Evolutionary conservation across 257 asterid genomes (phyloP), one percentile per base, ranked within the genome.

Genomic region (Gentiana macrophylla): DNA sequence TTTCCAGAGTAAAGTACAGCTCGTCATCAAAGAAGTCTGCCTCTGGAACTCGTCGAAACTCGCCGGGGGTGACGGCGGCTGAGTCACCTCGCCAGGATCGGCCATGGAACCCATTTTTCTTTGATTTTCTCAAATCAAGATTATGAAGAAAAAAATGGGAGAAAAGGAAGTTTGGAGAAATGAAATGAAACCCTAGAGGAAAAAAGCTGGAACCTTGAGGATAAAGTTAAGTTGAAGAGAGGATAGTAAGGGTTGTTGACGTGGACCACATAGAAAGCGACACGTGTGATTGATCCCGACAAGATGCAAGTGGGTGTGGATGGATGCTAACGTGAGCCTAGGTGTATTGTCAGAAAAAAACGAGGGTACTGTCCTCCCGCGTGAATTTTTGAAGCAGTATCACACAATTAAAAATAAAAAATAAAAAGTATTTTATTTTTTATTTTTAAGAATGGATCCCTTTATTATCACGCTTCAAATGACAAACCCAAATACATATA

Each of bases 1-100:
- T 52, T 88, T 92, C 99, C 99, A 92, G 48, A 92, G 94, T 24
- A 92, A 94, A 2, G 99, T 92, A 68, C 99, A 92, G 79, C 94
- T 85, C 7, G 99, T 92, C 99, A 92, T 92, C 43, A 88, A 77
- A 37, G 99, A 92, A 15, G 99, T 76, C 74, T 92, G 99, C 58
- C 97, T 81, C 82, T 89, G 97, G 64, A 92, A 92, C 50, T 92
- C 97, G 62, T 92, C 99, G 75, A 88, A 84, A 63, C 95, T 83
- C 80, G 95, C 86, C 63, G 70, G 67, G n/a, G 83, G 76, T 64
- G 69, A 62, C 32, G 71, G 64, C 55, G 77, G 70, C 49, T 68
- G 79, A 67, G 75, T 62, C 58, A 77, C 62, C 74, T 78, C 98
- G 84, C 94, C 89, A 52, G 96, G 96, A 79, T 87, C 96, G 87